Base-by-base conservation (phyloP, 73 alveolate species). In the Tetrahymena elliotti region DNA sequence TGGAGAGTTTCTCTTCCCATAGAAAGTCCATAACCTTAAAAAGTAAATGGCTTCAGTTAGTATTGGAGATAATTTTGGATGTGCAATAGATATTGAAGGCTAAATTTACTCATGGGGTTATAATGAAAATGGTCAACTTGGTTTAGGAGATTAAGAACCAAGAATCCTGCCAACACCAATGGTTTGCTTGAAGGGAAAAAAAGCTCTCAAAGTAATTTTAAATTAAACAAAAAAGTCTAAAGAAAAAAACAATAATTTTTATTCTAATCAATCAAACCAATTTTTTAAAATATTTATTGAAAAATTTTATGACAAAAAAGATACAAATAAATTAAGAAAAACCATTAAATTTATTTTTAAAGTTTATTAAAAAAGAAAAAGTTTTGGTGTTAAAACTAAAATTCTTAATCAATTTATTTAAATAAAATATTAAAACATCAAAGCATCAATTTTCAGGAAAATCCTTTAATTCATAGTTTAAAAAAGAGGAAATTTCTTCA, bases 101-200 rank as follows among this genome's bases (percentile, higher is more conserved):
- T 84, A 93, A 36, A 84, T 95, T 22, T 96, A 94, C 36, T 83
- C 94, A 7, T 97, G 98, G 98, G 98, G 98, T 16, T 92, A 96
- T 20, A 97, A 96, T 53, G 53, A 96, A 16, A 95, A 94, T 41
- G 97, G 97, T 27, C 95, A 96, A 53, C 95, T 96, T 10, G 98
- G 98, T 31, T 24, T 93, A 9, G 98, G 97, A 11, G 98, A 97
- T 83, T 83, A 83, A 16, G 92, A 94, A 40, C 94, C 96, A 12
- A 84, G 96, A 93, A 36, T 52, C 7, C 52, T 53, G 33, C 98
- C 98, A 35, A 36, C 95, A 18, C 35, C 92, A 9, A 83, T 97
- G 83, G 38, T 33, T 31, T 40, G 83, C 31, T 93, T 97, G 9
- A 84, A 96, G 47, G 97, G 96, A 20, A 94, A 93, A 94, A 52